These are phyloP conservation scores for Leptographium lundbergii DNA, from an alignment of 2,329 filamentous ascomycete genomes.

Conservation along the genomic window DNA sequence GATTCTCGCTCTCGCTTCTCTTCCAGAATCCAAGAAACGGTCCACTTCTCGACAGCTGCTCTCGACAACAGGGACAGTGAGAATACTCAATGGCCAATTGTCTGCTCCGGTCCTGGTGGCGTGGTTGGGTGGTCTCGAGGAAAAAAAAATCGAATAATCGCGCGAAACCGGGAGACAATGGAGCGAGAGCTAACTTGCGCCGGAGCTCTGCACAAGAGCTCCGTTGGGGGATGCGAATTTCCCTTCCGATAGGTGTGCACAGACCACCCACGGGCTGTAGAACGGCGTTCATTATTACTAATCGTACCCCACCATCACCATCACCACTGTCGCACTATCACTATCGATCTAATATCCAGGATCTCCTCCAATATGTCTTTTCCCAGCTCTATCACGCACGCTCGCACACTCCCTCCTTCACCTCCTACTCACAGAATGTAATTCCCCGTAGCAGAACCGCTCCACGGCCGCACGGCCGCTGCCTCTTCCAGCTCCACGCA, in stretches of 20 bases:
- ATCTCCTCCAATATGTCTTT: no score
- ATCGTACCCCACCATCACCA: neutral
- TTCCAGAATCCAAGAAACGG: neutral
- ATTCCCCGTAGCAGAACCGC: constrained; percentile 50
- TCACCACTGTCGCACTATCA: no score
- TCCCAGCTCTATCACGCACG: neutral
- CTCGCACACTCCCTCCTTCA: neutral
- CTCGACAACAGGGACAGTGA: neutral
- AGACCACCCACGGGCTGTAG: neutral
- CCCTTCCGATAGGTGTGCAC: neutral
- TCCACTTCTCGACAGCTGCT: neutral
- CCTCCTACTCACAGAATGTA: constrained; percentile 41
- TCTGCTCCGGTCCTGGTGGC: neutral
- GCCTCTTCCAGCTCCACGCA: constrained; percentile 89
- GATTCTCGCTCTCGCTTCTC: neutral
- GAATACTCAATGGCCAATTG: neutral
- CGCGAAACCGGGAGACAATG: neutral
- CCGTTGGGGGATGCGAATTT: neutral
- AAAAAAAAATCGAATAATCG: neutral
- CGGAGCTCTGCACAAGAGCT: neutral
- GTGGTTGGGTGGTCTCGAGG: neutral
- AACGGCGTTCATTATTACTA: neutral
- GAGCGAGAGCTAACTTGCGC: neutral
- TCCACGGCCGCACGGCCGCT: constrained; percentile 68
- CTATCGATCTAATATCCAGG: no score